Conservation (phyloP, 202 grass and related monocot genomes). For the Miscanthus sacchariflorus region DNA sequence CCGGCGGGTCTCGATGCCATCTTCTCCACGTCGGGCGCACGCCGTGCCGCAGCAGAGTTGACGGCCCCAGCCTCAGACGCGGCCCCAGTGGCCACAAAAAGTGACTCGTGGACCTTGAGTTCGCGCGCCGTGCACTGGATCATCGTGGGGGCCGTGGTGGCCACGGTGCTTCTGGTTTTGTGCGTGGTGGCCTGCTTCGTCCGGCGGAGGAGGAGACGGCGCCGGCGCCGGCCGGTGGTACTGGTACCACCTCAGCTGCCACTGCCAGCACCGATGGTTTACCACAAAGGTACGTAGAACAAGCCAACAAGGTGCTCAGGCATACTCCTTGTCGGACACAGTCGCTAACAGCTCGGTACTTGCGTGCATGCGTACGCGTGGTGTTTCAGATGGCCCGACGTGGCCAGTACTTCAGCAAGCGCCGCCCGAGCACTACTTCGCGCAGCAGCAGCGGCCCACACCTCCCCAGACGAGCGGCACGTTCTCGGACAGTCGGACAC, state of each 20-base stretch:
- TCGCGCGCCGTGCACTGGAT: slow-evolving; percentile 38
- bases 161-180: background rate
- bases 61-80: slow-evolving; percentile 29
- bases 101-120: slow-evolving; percentile 22
- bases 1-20: background rate
- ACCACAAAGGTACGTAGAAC: slow-evolving; percentile 31
- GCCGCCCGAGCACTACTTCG: slow-evolving; percentile 27
- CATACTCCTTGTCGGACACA: background rate
- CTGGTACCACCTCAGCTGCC: background rate
- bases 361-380: no score
- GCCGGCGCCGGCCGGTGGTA: background rate
- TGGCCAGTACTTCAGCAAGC: slow-evolving; percentile 23
- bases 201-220: background rate
- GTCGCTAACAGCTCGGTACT: background rate
- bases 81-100: background rate
- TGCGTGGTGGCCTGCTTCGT: slow-evolving; percentile 2
- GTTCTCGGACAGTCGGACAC: slow-evolving; percentile 19
- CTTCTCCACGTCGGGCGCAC: background rate
- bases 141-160: slow-evolving; percentile 21
- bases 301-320: background rate
- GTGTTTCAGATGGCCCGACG: slow-evolving; percentile 28
- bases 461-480: slow-evolving; percentile 41
- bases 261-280: background rate
- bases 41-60: slow-evolving; percentile 13
- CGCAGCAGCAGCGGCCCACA: slow-evolving; percentile 30